Base-by-base conservation (phyloP, 208 protist genomes). In the Angomonas deanei region DNA sequence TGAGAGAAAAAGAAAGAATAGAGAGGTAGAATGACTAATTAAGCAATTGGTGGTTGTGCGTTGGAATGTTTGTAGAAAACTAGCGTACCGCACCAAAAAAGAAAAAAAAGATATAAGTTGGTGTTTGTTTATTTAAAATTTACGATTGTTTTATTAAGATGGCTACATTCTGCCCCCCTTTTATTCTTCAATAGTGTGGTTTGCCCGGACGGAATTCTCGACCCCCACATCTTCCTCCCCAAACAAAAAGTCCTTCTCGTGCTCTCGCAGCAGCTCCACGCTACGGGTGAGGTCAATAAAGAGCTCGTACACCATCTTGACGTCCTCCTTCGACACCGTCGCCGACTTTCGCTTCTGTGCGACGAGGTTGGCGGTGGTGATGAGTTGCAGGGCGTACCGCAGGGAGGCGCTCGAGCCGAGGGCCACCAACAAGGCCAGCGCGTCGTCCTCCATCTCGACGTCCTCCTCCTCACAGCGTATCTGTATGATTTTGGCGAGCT, bases 321-420 rank as follows among this genome's bases (percentile, higher is more conserved):
- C 92, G 73, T 99, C 98, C 24, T 94, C 77, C 15, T 97, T 82
- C 13, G 91, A 92, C 8, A 99, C 98, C 27, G 86, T 82, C 6
- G 87, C 85, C 10, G 81, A 88, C 69, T 97, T 96, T 34, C 97
- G 86, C 76, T 98, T 98, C 39, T 86, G 77, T 28, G 91, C 84
- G 6, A 99, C 95, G n/a, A 99, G 71, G 57, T 86, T 88, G 2
- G 97, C 80, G 0, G 98, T 96, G 0, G 98, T 99, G 70, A 99
- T 99, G 34, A 99, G 86, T 79, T 99, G 99, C 36, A 99, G 97
- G 8, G 98, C 97, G 68, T 99, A 99, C 21, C 99, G 92, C 34
- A 99, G 84, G 0, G 98, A 99, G 2, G 98, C 99, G 42, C 91
- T 92, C 26, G 73, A 65, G 11, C 86, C 98, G 13, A 99, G 96